A percentile compares a stretch with the other conserved stretches of the same genome.
Evolutionary conservation across 108 stramenopile genomes (phyloP).

Genomic region (Conticribra guillardii): DNA sequence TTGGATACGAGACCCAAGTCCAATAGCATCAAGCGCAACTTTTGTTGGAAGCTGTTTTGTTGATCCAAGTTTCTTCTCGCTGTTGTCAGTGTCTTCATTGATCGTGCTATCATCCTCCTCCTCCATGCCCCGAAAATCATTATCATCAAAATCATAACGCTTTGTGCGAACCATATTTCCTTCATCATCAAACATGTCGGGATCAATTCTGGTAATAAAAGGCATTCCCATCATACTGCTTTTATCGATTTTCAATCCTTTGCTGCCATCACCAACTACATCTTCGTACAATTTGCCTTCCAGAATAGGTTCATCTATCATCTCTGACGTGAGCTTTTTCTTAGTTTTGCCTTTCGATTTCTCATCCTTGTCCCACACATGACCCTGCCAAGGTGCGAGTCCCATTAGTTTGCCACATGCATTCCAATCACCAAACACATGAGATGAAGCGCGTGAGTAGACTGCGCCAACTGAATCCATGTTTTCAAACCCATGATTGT

Average conservation of each 20-base stretch:
- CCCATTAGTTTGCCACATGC: constrained; percentile 97
- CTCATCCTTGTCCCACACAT: constrained; percentile 65
- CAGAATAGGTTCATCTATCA: constrained; percentile 52
- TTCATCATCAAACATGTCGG: constrained; percentile 76
- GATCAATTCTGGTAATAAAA: constrained; percentile 69
- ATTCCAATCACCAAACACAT: constrained; percentile 98
- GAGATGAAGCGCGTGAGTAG: constrained; percentile 90
- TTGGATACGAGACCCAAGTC: constrained; percentile 79
- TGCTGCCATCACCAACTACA: too few relatives aligned
- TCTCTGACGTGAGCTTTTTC: constrained; percentile 27
- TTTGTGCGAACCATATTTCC: constrained; percentile 59
- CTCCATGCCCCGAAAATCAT: constrained; percentile 35
- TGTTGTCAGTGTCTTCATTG: constrained; percentile 11
- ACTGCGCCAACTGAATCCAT: constrained; percentile 96
- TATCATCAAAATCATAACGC: constrained; percentile 85
- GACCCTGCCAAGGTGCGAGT: constrained; percentile 88
- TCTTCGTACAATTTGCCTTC: constrained; percentile 70
- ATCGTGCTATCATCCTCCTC: background rate
- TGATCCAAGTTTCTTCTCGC: constrained; percentile 5
- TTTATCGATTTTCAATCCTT: constrained; percentile 61
- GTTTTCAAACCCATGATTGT: constrained; percentile 95
- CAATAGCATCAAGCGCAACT: constrained; percentile 84
- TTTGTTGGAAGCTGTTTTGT: constrained; percentile 66
- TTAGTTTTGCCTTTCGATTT: constrained; percentile 13
- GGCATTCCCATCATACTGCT: constrained; percentile 66